Evolutionary conservation across 2,329 filamentous ascomycete genomes (phyloP).

Genomic region (Escovopsis sp.): DNA sequence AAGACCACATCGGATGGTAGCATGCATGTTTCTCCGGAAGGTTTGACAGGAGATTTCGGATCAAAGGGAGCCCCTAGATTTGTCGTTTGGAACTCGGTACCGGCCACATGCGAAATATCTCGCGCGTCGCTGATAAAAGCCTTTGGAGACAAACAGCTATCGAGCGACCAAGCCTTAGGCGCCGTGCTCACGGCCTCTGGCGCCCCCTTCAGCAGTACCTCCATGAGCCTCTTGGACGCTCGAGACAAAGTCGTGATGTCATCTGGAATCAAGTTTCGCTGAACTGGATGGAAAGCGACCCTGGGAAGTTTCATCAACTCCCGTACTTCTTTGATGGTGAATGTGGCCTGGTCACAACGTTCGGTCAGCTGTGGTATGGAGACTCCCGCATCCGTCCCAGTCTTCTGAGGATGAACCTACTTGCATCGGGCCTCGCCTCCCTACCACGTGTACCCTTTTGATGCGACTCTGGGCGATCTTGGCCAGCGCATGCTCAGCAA

Average conservation of each 20-base stretch:
- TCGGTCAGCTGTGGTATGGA: background rate
- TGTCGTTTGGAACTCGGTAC: constrained; percentile 53
- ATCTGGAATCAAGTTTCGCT: constrained; percentile 49
- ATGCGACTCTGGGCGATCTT: constrained; percentile 58
- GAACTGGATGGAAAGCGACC: constrained; percentile 58
- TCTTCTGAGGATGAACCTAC: constrained; percentile 25
- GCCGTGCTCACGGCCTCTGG: constrained; percentile 16
- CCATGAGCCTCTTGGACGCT: constrained; percentile 60
- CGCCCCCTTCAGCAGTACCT: constrained; percentile 68
- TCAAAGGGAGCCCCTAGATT: constrained; percentile 40
- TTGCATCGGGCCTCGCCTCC: constrained; percentile 78
- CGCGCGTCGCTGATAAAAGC: constrained; percentile 42
- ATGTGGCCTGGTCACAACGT: constrained; percentile 49
- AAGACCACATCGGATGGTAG: constrained; percentile 64
- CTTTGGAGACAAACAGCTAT: constrained; percentile 70
- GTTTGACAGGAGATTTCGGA: constrained; percentile 31
- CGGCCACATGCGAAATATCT: constrained; percentile 37
- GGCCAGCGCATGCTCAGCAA: constrained; percentile 70
- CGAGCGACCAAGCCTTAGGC: constrained; percentile 64
- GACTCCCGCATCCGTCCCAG: too few relatives aligned
- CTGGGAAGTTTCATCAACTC: constrained; percentile 68
- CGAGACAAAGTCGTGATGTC: constrained; percentile 58
- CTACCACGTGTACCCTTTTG: constrained; percentile 72
- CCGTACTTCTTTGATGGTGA: constrained; percentile 87
- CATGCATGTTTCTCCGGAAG: constrained; percentile 33